Base-by-base conservation (phyloP, 2,329 filamentous ascomycete species). In the Hortaea werneckii region DNA sequence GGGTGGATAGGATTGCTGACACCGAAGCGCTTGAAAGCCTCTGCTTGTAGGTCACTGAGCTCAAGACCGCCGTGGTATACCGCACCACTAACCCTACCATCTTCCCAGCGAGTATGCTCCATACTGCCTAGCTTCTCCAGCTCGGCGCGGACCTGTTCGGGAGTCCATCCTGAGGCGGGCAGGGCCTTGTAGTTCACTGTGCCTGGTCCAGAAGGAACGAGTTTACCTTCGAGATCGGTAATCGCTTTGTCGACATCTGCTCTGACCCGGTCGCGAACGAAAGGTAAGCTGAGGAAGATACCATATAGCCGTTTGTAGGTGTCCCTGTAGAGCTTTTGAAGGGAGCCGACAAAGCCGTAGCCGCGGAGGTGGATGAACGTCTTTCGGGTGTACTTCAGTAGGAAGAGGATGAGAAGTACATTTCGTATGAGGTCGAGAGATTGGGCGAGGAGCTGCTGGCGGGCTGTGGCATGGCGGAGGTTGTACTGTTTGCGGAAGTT, bases 1-100 rank as follows among this genome's bases (percentile, higher is more conserved):
- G 92, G 92, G 65, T 98, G 92, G 56, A 98, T 92, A 3, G 92
- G 92, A 66, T 98, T 98, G 35, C 88, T 79, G 29, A 98, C 92
- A 42, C 88, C 90, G 65, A 98, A 98, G 66, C 85, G 85, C 54
- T 85, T 85, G 73, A 90, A 96, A 0, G 92, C 90, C 64, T 95
- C 87, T 5, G 86, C 85, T 71, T 98, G 92, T 35, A 98, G 72
- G 60, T 83, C 79, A 50, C 92, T 69, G 56, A 98, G 70, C 39
- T 84, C 82, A 35, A 85, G 78, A 44, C 92, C 92, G 53, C 92
- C 92, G 62, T 96, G 90, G 63, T 98, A 98, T 30, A 98, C 92
- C 28, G 92, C 90, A 29, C 92, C 92, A 37, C 86, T 94, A 45
- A 98, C 92, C 53, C 80, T 83, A 6, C 92, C 92, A 65, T 96